Percentiles rank a stretch among this genome's conserved stretches.
Evolutionary conservation across 2,329 filamentous ascomycete species (phyloP).

Genomic region (Xylariales sp.): DNA sequence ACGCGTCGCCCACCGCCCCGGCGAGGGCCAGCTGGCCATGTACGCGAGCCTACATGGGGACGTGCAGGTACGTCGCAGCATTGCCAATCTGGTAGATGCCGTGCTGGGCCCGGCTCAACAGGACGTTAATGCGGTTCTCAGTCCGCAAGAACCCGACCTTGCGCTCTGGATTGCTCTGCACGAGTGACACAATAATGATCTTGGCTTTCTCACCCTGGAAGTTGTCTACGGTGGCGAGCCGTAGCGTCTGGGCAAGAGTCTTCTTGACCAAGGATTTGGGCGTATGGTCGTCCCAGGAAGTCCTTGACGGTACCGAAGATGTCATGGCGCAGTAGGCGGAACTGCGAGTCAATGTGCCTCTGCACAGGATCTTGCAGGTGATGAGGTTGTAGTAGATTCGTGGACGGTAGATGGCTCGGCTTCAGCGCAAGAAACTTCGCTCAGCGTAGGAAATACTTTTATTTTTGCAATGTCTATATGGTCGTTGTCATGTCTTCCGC

Average conservation of each 20-base stretch:
- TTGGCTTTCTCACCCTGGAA: slow-evolving; percentile 76
- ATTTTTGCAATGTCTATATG: neutral
- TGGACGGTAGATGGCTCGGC: neutral
- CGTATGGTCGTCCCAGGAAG: too few species aligned
- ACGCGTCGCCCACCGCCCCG: neutral
- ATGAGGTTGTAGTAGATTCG: neutral
- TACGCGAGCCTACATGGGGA: too few species aligned
- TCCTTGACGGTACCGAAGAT: neutral
- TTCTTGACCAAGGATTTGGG: too few species aligned
- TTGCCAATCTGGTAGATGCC: too few species aligned
- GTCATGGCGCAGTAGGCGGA: neutral
- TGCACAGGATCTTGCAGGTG: neutral
- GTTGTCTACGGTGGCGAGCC: slow-evolving; percentile 66
- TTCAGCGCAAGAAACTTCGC: neutral
- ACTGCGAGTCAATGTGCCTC: neutral
- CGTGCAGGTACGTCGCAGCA: too few species aligned
- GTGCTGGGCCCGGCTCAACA: slow-evolving; percentile 62
- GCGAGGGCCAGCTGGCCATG: slow-evolving; percentile 6
- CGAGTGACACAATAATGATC: slow-evolving; percentile 64
- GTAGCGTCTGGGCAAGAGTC: too few species aligned
- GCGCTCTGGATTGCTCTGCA: slow-evolving; percentile 58
- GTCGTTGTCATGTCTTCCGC: neutral
- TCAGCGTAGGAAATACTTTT: neutral
- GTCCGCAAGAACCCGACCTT: slow-evolving; percentile 65
- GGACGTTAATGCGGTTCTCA: slow-evolving; percentile 64